Percentiles rank a stretch among this genome's conserved stretches.
phyloP scores from a whole-genome alignment of 179 eudicot genomes.

The Pouteria campechiana region DNA sequence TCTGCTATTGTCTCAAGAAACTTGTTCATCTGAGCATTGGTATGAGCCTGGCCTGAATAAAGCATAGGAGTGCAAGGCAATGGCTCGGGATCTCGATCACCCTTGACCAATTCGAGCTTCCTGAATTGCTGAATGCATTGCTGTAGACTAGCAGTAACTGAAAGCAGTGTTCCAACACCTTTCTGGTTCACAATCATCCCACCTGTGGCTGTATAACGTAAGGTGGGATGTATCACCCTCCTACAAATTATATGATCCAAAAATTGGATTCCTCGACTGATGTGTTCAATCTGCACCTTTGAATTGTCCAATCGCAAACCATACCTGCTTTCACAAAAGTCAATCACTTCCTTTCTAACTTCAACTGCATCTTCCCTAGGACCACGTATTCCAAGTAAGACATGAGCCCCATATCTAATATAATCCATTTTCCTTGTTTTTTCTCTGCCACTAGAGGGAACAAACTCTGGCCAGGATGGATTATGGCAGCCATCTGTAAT shows the following conservation, averaged over 20 bases:
- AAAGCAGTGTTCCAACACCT: slow-evolving; percentile 89
- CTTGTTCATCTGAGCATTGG: slow-evolving; percentile 95
- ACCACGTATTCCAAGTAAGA: slow-evolving; percentile 77
- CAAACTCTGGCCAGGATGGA: slow-evolving; percentile 98
- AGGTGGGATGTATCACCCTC: slow-evolving; percentile 76
- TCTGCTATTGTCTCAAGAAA: slow-evolving; percentile 98
- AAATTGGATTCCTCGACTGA: slow-evolving; percentile 70
- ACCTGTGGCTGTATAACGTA: slow-evolving; percentile 69
- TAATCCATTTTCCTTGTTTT: slow-evolving; percentile 86
- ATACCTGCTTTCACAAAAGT: slow-evolving; percentile 38
- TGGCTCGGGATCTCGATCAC: slow-evolving; percentile 91
- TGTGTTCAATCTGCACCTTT: slow-evolving; percentile 75
- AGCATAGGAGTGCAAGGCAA: slow-evolving; percentile 91
- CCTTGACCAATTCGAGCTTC: slow-evolving; percentile 59
- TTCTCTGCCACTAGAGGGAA: slow-evolving; percentile 67
- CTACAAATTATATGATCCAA: slow-evolving; percentile 77
- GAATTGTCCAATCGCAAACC: slow-evolving; percentile 64
- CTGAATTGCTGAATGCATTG: slow-evolving; percentile 73
- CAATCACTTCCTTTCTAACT: slow-evolving; percentile 45
- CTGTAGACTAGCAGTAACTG: slow-evolving; percentile 83
- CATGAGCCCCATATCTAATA: slow-evolving; percentile 72
- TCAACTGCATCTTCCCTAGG: slow-evolving; percentile 73
- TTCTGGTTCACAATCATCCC: slow-evolving; percentile 69
- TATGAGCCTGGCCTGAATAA: slow-evolving; percentile 89
- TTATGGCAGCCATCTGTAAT: slow-evolving; percentile 58